Evolutionary conservation across 257 asterid species (phyloP).

Genomic region (Solanum lycopersicoides): DNA sequence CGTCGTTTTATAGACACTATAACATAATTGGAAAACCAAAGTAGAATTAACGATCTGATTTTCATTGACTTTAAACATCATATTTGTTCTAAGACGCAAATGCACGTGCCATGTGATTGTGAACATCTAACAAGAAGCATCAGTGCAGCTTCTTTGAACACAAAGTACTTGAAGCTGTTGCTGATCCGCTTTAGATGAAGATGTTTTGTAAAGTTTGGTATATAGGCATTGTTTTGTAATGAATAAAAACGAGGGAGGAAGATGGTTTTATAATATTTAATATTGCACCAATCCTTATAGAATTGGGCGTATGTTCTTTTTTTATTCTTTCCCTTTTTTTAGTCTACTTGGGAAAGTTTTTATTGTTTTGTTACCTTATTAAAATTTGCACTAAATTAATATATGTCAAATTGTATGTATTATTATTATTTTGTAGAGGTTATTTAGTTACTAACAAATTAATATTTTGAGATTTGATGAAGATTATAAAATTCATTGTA

Average conservation of each 20-base stretch:
- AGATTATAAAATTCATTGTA: no score
- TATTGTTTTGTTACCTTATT: not conserved
- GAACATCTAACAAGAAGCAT: not conserved
- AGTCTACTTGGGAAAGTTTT: not conserved
- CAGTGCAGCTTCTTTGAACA: not conserved
- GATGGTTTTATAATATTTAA: not conserved
- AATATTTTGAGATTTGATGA: not conserved
- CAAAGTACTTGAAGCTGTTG: not conserved
- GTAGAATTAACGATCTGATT: not conserved
- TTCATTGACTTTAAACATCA: not conserved
- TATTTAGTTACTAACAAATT: no score
- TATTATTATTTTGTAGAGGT: not conserved
- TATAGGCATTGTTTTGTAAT: not conserved
- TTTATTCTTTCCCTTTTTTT: not conserved
- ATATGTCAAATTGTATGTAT: no score
- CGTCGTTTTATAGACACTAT: not conserved
- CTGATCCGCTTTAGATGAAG: not conserved
- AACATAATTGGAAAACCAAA: not conserved
- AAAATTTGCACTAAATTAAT: no score
- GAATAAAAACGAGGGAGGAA: not conserved
- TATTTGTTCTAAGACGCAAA: not conserved
- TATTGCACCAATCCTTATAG: not conserved
- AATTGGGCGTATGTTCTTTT: not conserved
- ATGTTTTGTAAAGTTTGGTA: not conserved
- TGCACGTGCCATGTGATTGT: not conserved